Percentiles rank a stretch among this genome's conserved stretches.
Conservation (phyloP, 495 filamentous ascomycete genomes). For the Penicillium coprophilum region DNA sequence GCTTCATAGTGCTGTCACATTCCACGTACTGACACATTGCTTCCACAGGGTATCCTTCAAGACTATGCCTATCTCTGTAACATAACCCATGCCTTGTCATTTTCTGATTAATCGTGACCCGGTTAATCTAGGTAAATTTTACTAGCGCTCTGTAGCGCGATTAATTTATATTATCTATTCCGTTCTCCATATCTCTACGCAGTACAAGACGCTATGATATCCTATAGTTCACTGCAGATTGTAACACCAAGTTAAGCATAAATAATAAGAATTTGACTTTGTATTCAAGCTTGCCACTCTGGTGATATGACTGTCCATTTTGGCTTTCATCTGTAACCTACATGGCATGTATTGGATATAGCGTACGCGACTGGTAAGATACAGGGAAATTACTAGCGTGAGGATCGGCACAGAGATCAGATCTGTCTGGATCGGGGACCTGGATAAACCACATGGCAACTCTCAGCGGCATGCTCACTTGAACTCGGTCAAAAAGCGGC, state of each 20-base stretch:
- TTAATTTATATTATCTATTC: background rate
- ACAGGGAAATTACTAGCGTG: background rate
- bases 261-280: too few relatives aligned
- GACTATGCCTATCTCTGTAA: background rate
- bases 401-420: background rate
- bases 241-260: background rate
- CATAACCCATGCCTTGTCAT: background rate
- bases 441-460: background rate
- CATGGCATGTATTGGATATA: background rate
- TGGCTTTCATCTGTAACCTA: too few relatives aligned
- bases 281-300: background rate
- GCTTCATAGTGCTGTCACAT: background rate
- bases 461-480: background rate
- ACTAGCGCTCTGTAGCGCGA: background rate
- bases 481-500: background rate
- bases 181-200: background rate
- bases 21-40: background rate
- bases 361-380: background rate
- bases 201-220: background rate
- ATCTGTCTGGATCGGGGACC: background rate
- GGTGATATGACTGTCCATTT: background rate
- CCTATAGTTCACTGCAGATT: background rate
- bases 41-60: background rate
- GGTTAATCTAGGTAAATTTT: background rate
- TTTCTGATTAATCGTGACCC: background rate